A percentile compares a stretch with the other conserved stretches of the same genome.
These are phyloP conservation scores for Sphagnum tenellum DNA, from an alignment of 225 moss, liverwort and hornwort species.

Conservation along the genomic window DNA sequence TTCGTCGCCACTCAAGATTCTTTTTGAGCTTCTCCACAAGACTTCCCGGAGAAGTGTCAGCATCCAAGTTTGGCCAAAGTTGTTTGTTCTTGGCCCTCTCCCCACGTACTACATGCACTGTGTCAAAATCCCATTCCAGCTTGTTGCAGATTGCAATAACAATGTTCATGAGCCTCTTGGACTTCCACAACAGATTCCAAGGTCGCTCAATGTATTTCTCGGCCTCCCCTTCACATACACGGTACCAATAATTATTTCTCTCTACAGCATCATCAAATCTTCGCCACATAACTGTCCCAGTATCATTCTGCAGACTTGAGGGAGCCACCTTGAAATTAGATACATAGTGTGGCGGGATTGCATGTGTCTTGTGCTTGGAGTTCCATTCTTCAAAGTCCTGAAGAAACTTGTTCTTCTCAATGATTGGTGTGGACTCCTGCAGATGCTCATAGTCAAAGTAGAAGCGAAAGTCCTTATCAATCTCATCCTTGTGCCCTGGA, in stretches of 20 bases:
- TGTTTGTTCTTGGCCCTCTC: conserved; percentile 53
- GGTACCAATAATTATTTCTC: conserved; percentile 60
- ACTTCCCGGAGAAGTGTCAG: conserved; percentile 62
- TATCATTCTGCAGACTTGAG: conserved; percentile 32
- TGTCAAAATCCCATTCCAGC: conserved; percentile 91
- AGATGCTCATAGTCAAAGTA: conserved; percentile 84
- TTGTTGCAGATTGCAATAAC: conserved; percentile 78
- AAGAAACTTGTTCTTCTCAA: conserved; percentile 41
- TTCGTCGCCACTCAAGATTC: conserved; percentile 41
- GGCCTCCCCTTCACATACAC: conserved; percentile 76
- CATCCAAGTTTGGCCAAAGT: conserved; percentile 66
- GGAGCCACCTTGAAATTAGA: conserved; percentile 39
- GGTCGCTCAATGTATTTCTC: conserved; percentile 68
- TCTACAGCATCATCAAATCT: conserved; percentile 31
- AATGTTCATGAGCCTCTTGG: conserved; percentile 68
- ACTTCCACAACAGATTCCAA: conserved; percentile 78
- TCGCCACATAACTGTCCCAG: conserved; percentile 42
- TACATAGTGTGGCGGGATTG: conserved; percentile 17
- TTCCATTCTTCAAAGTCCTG: conserved; percentile 36
- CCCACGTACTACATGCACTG: conserved; percentile 73
- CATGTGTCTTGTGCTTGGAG: conserved; percentile 8
- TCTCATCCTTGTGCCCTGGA: conserved; percentile 30
- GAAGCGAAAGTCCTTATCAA: conserved; percentile 77
- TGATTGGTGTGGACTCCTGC: conserved; percentile 25
- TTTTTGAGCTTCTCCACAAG: conserved; percentile 52